Base-by-base conservation (phyloP, 2,329 filamentous ascomycete genomes). In the Endothia cerciana region DNA sequence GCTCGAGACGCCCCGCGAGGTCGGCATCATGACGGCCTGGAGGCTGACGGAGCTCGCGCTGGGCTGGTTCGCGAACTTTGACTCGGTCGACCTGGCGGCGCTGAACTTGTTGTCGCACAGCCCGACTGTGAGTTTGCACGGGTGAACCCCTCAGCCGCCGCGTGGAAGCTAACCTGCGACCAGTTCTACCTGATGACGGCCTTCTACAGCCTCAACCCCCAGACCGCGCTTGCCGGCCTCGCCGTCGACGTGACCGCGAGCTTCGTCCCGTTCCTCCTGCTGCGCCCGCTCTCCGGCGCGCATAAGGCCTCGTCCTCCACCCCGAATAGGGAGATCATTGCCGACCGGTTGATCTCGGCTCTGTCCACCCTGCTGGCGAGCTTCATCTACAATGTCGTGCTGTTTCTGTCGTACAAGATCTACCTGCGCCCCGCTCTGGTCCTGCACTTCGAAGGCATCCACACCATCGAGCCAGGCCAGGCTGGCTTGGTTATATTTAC, bases 381-480 rank as follows among this genome's bases (percentile, higher is more conserved):
- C 8, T 83, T 86, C 61, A 88, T 97, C 69, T 96, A 95, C 80
- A 87, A 86, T 64, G 83, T 93, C n/a, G 82, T 87, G 1, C 79
- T 97, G 38, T 91, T 90, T 72, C 77, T 86, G 61, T 88, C 89
- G 63, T 89, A 91, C 76, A 83, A 84, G 65, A 89, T 88, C 19
- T 89, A 89, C 78, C 84, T 97, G 19, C 92, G 92, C 7, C 77
- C 81, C 30, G 87, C 87, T 72, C 82, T 97, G n/a, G 85, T 93
- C 61, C 80, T 87, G 38, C 86, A 94, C 80, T 97, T 97, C 73
- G 79, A 85, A n/a, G 84, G 83, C 64, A 83, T 97, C 62, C 84
- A 85, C 7, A 90, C 88, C 38, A 81, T 97, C 59, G 84, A 87
- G 68, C 82, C 85, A 15, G 91, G 89, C 2, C 88, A 94, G 74